Conservation (phyloP, 2,329 filamentous ascomycete genomes). For the Phialemonium atrogriseum region DNA sequence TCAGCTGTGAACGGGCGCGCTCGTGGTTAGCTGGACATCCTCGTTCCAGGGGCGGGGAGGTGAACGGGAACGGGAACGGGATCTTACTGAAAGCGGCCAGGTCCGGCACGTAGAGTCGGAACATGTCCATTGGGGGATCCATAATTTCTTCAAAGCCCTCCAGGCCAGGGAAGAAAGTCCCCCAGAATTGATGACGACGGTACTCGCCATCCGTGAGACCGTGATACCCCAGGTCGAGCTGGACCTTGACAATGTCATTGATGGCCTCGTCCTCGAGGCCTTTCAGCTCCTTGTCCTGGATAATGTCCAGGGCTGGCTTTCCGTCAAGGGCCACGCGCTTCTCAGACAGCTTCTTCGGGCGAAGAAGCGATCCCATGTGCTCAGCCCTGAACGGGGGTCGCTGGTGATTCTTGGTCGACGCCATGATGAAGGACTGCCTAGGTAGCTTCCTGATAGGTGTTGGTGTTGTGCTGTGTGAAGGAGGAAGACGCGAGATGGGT, state of each 20-base stretch:
- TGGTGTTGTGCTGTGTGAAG: no score
- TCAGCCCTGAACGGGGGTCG: conserved; percentile 62
- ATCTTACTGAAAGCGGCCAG: conserved; percentile 32
- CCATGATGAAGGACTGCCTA: no score
- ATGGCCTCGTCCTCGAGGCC: conserved; percentile 50
- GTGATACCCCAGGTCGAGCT: conserved; percentile 48
- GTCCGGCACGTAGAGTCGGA: conserved; percentile 29
- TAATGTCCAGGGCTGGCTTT: conserved; percentile 26
- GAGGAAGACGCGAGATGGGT: no score
- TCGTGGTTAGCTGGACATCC: no score
- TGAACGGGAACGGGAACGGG: no score
- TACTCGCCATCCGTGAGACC: conserved; percentile 57
- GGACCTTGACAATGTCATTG: conserved; percentile 48
- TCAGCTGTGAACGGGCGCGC: no score
- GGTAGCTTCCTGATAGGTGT: no score
- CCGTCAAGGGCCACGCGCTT: conserved; percentile 23
- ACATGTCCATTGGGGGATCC: conserved; percentile 23
- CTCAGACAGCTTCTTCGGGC: conserved; percentile 56
- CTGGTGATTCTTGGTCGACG: conserved; percentile 13
- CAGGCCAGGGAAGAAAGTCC: conserved; percentile 26
- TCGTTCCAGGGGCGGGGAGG: background rate
- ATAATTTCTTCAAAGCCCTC: conserved; percentile 31
- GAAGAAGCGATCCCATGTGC: conserved; percentile 65
- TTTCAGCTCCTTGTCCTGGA: conserved; percentile 34
- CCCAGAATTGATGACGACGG: conserved; percentile 24